Conservation (phyloP, 352 stramenopile genomes). For the Pythium monospermum region DNA sequence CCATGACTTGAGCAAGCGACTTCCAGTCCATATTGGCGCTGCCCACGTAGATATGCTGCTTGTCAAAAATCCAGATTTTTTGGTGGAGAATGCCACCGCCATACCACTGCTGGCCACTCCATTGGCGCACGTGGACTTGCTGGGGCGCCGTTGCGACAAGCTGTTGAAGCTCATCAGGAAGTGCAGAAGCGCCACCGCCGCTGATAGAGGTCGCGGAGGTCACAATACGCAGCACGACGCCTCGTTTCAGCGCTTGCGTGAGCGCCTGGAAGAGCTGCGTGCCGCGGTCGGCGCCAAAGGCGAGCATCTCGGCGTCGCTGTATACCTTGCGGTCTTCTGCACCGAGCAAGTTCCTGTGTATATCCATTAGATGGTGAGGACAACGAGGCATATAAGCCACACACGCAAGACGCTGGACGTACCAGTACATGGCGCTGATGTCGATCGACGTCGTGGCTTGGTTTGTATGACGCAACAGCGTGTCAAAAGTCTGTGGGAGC, state of each 20-base stretch:
- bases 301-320: conserved; percentile 45
- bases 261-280: conserved; percentile 48
- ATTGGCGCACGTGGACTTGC: conserved; percentile 46
- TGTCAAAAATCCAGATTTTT: conserved; percentile 78
- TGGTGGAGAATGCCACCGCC: conserved; percentile 77
- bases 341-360: conserved; percentile 51
- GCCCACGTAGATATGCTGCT: conserved; percentile 58
- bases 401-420: too few relatives aligned
- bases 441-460: conserved; percentile 47
- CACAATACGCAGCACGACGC: conserved; percentile 53
- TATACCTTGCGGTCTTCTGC: conserved; percentile 48
- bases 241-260: conserved; percentile 35
- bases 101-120: conserved; percentile 68
- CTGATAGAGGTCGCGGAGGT: conserved; percentile 31
- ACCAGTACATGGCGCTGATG: conserved; percentile 82
- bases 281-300: conserved; percentile 56
- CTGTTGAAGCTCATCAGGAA: conserved; percentile 57
- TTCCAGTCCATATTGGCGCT: conserved; percentile 88
- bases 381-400: not conserved
- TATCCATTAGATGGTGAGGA: conserved; percentile 1
- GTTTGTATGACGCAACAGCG: conserved; percentile 36
- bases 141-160: conserved; percentile 28
- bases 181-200: not conserved
- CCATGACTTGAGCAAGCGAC: conserved; percentile 78
- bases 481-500: conserved; percentile 40